Conservation (phyloP, 2,329 filamentous ascomycete genomes). For the Cladophialophora chaetospira region DNA sequence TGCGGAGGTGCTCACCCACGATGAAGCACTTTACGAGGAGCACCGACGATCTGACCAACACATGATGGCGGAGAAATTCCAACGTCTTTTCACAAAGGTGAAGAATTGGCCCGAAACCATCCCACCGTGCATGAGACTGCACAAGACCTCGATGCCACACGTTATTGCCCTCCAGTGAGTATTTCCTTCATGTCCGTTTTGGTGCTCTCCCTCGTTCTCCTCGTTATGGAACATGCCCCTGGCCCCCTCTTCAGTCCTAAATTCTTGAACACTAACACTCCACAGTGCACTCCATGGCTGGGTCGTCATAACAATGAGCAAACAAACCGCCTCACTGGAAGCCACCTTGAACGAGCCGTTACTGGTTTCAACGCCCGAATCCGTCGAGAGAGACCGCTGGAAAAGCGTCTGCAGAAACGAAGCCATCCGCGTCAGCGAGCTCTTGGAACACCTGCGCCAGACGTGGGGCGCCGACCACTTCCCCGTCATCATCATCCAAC, state of each 20-base stretch:
- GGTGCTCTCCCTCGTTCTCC: too few relatives aligned
- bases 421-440: conserved; percentile 32
- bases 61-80: conserved; percentile 19
- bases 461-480: conserved; percentile 40
- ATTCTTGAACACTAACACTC: not conserved
- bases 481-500: conserved; percentile 37
- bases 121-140: conserved; percentile 34
- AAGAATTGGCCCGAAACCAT: conserved; percentile 34
- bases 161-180: conserved; percentile 37
- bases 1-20: conserved; percentile 16
- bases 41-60: conserved; percentile 10
- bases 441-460: conserved; percentile 34
- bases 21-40: conserved; percentile 20
- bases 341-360: conserved; percentile 22
- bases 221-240: too few relatives aligned
- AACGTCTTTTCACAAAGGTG: conserved; percentile 31
- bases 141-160: conserved; percentile 33
- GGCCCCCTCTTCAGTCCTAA: not conserved
- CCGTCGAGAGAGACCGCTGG: conserved; percentile 23
- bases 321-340: conserved; percentile 22
- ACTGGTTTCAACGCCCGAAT: conserved; percentile 25
- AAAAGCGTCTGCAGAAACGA: conserved; percentile 33
- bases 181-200: too few relatives aligned
- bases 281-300: conserved; percentile 23
- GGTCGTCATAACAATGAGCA: conserved; percentile 36